phyloP scores from a whole-genome alignment of 257 asterid species.

The Perilla frutescens region DNA sequence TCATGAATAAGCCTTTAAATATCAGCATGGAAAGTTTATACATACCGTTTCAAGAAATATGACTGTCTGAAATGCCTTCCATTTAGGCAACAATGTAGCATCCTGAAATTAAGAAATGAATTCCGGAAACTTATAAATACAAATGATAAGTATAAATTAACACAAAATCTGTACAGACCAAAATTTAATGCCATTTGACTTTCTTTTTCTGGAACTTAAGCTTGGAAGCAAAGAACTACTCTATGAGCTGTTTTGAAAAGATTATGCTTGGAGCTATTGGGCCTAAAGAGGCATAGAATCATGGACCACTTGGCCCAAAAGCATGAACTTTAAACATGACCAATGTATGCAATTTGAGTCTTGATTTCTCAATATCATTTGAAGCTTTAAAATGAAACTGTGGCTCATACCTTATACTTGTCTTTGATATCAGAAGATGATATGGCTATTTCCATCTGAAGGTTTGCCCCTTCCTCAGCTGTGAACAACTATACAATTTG shows the following conservation, averaged over 20 bases:
- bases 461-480: slow-evolving; percentile 50
- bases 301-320: slow-evolving; percentile 5
- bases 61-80: slow-evolving; percentile 91
- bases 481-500: slow-evolving; percentile 47
- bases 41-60: slow-evolving; percentile 83
- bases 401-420: slow-evolving; percentile 65
- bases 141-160: slow-evolving; percentile 4
- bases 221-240: not conserved
- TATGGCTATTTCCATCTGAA: slow-evolving; percentile 60
- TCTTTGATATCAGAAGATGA: slow-evolving; percentile 66
- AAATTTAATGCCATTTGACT: slow-evolving; percentile 16
- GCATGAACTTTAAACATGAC: slow-evolving; percentile 14
- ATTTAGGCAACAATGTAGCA: slow-evolving; percentile 72
- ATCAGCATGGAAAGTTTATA: not conserved
- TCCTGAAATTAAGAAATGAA: slow-evolving; percentile 55
- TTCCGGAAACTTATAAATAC: not conserved
- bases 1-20: slow-evolving; percentile 27
- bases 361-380: not conserved
- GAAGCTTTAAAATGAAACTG: slow-evolving; percentile 18
- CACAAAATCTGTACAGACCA: not conserved
- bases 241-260: not conserved
- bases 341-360: slow-evolving; percentile 19
- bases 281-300: not conserved
- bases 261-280: not conserved
- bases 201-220: slow-evolving; percentile 24